Conservation (phyloP, 768 basidiomycete species). For the Boletellus ananas region DNA sequence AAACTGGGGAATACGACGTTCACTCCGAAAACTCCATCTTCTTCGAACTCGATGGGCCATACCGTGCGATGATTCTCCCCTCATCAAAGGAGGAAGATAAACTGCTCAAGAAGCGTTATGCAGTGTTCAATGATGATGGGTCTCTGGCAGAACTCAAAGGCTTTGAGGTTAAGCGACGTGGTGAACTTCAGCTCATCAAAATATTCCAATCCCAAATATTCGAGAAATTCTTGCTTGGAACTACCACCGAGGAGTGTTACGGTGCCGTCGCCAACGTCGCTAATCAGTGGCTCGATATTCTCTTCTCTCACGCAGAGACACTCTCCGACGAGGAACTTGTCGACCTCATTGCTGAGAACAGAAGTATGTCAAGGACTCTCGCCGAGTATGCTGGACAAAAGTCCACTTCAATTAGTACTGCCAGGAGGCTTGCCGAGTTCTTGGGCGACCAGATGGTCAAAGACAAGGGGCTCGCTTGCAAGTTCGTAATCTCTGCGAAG, state of each 20-base stretch:
- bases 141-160: conserved; percentile 98
- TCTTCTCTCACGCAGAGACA: conserved; percentile 81
- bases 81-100: conserved; percentile 99
- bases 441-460: conserved; percentile 98
- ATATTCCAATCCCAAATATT: conserved; percentile 99
- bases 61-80: conserved; percentile 98
- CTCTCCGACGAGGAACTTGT: conserved; percentile 90
- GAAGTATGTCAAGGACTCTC: conserved; percentile 95
- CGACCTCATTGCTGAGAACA: conserved; percentile 96
- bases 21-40: conserved; percentile 98
- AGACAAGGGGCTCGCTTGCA: conserved; percentile 98
- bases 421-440: conserved; percentile 92
- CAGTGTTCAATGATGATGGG: conserved; percentile 97
- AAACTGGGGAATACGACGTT: conserved; percentile 78
- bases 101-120: conserved; percentile 95
- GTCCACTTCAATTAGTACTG: conserved; percentile 97
- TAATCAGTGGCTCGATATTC: conserved; percentile 95
- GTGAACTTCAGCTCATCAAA: conserved; percentile 97
- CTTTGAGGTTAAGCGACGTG: conserved; percentile 97
- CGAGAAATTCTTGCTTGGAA: conserved; percentile 92
- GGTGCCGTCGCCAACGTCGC: conserved; percentile 90
- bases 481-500: conserved; percentile 96
- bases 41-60: conserved; percentile 98
- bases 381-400: conserved; percentile 96
- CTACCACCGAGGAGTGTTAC: conserved; percentile 94